phyloP scores from a whole-genome alignment of 1,139 yeast genomes.

The Debaryomyces psychrophilus region DNA sequence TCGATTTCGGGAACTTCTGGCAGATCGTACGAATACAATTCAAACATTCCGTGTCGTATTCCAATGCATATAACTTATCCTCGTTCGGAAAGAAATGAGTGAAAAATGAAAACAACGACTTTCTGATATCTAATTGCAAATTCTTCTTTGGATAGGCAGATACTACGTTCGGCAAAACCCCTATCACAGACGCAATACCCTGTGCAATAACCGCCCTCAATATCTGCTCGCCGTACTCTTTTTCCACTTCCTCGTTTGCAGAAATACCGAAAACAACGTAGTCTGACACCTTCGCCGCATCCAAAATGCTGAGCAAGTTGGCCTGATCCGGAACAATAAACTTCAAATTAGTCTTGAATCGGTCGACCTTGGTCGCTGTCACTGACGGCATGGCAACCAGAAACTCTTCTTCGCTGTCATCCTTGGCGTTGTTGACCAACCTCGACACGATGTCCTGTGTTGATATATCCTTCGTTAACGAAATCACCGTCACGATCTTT shows the following conservation, averaged over 20 bases:
- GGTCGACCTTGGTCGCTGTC: slow-evolving; percentile 50
- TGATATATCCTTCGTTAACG: slow-evolving; percentile 74
- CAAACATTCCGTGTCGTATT: slow-evolving; percentile 64
- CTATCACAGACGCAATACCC: slow-evolving; percentile 84
- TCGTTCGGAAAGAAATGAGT: slow-evolving; percentile 88
- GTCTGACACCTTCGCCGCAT: slow-evolving; percentile 88
- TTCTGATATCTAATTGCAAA: slow-evolving; percentile 75
- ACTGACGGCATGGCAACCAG: slow-evolving; percentile 51
- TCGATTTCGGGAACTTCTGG: slow-evolving; percentile 83
- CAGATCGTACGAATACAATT: slow-evolving; percentile 76
- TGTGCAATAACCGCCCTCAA: slow-evolving; percentile 87
- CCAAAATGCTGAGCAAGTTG: slow-evolving; percentile 71
- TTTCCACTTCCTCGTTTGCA: slow-evolving; percentile 80
- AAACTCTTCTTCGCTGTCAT: slow-evolving; percentile 30
- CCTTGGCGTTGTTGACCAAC: slow-evolving; percentile 46
- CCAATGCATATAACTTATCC: slow-evolving; percentile 76
- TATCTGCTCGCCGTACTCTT: slow-evolving; percentile 81
- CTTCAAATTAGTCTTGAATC: slow-evolving; percentile 77
- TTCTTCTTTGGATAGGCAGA: slow-evolving; percentile 72
- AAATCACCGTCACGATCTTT: slow-evolving; percentile 77
- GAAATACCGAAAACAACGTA: slow-evolving; percentile 85
- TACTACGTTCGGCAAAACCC: slow-evolving; percentile 76
- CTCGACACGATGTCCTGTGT: slow-evolving; percentile 58
- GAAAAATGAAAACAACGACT: slow-evolving; percentile 80
- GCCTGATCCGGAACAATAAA: slow-evolving; percentile 73